Evolutionary conservation across 179 eudicot species (phyloP).

Genomic region (Beta macrorhiza): DNA sequence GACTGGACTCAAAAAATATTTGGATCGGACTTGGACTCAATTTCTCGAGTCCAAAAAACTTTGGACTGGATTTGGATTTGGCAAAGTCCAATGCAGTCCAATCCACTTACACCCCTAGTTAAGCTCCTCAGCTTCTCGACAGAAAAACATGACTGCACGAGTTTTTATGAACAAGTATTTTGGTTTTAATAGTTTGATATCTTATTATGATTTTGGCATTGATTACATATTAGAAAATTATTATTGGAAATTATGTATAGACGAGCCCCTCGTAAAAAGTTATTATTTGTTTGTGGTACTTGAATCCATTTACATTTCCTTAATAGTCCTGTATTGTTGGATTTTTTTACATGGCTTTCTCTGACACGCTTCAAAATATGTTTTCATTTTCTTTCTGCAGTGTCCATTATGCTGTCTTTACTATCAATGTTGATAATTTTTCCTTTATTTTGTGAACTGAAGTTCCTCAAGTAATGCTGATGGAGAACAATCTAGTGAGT

Average conservation of each 20-base stretch:
- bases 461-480: conserved; percentile 48
- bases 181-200: conserved; percentile 2
- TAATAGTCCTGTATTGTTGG: conserved; percentile 3
- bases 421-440: conserved; percentile 1
- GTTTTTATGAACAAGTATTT: conserved; percentile 69
- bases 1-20: too few species aligned
- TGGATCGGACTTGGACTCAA: too few species aligned
- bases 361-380: not conserved
- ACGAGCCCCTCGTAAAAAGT: not conserved
- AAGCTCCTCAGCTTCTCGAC: conserved; percentile 40
- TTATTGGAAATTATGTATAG: not conserved
- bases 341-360: not conserved
- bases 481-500: conserved; percentile 59
- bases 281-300: not conserved
- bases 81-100: too few species aligned
- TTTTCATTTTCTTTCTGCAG: not conserved
- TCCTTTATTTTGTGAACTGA: conserved; percentile 19
- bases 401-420: not conserved
- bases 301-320: not conserved
- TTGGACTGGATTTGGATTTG: too few species aligned
- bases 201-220: not conserved
- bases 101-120: too few species aligned
- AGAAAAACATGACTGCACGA: conserved; percentile 42
- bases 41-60: too few species aligned
- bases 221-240: not conserved